phyloP scores from a whole-genome alignment of 2,329 filamentous ascomycete species.

The Westerdykella ornata region DNA sequence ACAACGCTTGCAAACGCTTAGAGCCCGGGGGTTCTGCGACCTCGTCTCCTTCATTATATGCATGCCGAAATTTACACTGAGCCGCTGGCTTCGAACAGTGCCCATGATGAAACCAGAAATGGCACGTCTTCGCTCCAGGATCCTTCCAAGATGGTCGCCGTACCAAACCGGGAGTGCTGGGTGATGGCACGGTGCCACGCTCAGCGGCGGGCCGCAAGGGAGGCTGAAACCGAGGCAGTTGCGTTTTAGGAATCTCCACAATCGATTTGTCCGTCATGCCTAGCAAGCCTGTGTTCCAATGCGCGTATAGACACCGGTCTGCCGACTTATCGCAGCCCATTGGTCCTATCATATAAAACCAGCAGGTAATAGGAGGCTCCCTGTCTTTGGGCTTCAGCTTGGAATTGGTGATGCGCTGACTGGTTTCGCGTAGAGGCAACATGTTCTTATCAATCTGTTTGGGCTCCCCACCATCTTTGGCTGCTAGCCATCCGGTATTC shows the following conservation, averaged over 20 bases:
- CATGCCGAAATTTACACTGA: too few species aligned
- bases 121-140: too few species aligned
- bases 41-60: not conserved
- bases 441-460: conserved; percentile 8
- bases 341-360: conserved; percentile 1
- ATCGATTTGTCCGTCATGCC: too few species aligned
- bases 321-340: conserved; percentile 1
- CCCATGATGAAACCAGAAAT: too few species aligned
- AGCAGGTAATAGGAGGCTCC: conserved; percentile 2
- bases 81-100: too few species aligned
- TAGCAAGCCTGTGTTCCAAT: conserved; percentile 9
- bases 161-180: too few species aligned
- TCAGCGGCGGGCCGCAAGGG: too few species aligned
- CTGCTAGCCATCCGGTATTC: conserved; percentile 22
- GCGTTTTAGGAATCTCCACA: too few species aligned
- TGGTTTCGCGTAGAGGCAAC: not conserved
- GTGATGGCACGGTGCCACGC: too few species aligned
- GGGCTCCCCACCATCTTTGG: not conserved
- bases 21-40: not conserved
- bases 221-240: too few species aligned
- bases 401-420: not conserved
- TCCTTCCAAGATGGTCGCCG: too few species aligned
- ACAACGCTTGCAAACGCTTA: too few species aligned
- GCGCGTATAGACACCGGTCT: conserved; percentile 4
- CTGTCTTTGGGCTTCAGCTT: not conserved